phyloP scores from a whole-genome alignment of 2,329 filamentous ascomycete species.

The Berkeleyomyces basicola region DNA sequence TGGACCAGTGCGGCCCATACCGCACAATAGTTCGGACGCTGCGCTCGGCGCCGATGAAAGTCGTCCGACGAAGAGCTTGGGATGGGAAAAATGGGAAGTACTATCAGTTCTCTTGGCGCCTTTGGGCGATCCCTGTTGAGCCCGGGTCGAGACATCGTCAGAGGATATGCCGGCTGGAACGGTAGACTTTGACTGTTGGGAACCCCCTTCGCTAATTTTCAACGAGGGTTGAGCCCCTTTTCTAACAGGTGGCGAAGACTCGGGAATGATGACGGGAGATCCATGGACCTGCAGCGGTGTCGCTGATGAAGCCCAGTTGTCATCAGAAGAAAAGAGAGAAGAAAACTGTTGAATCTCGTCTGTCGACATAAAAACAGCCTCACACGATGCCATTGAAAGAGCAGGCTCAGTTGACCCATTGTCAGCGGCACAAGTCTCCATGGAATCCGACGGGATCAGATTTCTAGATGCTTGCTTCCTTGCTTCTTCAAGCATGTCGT shows the following conservation, averaged over 20 bases:
- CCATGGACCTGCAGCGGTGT: not conserved
- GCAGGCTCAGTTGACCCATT: not conserved
- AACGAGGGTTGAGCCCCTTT: not conserved
- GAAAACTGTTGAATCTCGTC: not conserved
- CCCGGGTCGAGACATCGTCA: not conserved
- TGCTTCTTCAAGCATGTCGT: slow-evolving; percentile 2
- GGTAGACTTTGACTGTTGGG: not conserved
- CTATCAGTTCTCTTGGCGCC: not conserved
- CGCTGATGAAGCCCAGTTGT: not conserved
- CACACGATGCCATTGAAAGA: not conserved
- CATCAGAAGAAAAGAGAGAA: not conserved
- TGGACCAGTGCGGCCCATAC: not conserved
- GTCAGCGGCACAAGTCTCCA: not conserved
- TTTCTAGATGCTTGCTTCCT: not conserved
- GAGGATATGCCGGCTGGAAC: not conserved
- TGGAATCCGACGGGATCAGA: not conserved
- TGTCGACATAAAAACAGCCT: not conserved
- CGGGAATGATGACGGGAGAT: not conserved
- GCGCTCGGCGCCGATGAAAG: not conserved
- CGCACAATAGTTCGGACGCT: not conserved
- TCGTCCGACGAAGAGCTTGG: slow-evolving; percentile 9
- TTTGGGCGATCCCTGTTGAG: not conserved
- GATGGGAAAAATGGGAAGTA: slow-evolving; percentile 4
- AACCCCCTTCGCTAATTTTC: not conserved
- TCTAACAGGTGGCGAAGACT: not conserved